phyloP scores from a whole-genome alignment of 257 asterid species.

The Nicotiana sylvestris region DNA sequence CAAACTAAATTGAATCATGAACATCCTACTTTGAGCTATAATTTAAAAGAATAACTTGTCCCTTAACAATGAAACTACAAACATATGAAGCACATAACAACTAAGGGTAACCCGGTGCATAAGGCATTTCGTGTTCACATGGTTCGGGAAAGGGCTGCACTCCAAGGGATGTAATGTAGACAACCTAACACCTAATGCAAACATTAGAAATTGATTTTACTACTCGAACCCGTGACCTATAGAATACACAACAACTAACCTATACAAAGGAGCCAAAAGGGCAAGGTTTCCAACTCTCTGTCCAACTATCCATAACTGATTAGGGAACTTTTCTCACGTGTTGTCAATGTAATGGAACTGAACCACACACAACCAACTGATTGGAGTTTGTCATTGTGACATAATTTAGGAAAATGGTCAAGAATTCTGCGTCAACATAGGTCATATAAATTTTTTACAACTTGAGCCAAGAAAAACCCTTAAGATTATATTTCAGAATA shows the following conservation, averaged over 20 bases:
- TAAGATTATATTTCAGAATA: not conserved
- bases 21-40: not conserved
- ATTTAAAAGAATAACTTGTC: not conserved
- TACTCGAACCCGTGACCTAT: too few relatives aligned
- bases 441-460: not conserved
- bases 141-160: accelerated
- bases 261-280: not conserved
- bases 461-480: slow-evolving; percentile 4
- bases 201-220: too few relatives aligned
- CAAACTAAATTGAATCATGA: too few relatives aligned
- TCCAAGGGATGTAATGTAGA: too few relatives aligned
- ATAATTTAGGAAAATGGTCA: not conserved
- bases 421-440: not conserved
- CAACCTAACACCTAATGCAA: too few relatives aligned
- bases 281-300: not conserved
- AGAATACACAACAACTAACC: not conserved
- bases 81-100: not conserved
- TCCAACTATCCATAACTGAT: not conserved
- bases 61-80: not conserved
- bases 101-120: too few relatives aligned
- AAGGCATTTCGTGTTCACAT: too few relatives aligned
- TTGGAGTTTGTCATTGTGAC: not conserved
- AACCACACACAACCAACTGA: not conserved
- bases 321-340: not conserved
- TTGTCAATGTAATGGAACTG: not conserved